Evolutionary conservation across 108 stramenopile genomes (phyloP).

Genomic region (Nannochloropsis oceanica): DNA sequence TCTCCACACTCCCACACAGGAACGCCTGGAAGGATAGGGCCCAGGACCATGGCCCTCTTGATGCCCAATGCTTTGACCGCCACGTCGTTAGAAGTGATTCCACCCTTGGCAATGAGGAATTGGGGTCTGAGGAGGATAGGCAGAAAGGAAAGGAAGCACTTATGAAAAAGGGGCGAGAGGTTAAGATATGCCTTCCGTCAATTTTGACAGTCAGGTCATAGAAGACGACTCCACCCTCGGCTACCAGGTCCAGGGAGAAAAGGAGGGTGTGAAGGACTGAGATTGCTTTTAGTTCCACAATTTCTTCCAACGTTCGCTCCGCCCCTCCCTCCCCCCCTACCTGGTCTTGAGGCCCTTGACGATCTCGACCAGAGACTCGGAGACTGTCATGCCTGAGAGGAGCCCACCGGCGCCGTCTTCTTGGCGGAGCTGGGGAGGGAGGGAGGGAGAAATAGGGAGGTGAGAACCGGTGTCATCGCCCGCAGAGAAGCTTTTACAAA

Average conservation of each 20-base stretch:
- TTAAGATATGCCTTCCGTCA: too few relatives aligned
- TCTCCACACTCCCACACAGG: conserved; percentile 31
- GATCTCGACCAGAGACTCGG: background rate
- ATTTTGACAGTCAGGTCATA: too few relatives aligned
- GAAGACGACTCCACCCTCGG: too few relatives aligned
- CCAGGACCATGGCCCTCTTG: conserved; percentile 33
- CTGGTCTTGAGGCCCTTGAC: background rate
- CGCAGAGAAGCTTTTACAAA: background rate
- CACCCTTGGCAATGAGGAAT: conserved; percentile 48
- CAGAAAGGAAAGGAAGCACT: too few relatives aligned
- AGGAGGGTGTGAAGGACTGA: too few relatives aligned
- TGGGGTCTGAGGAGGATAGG: background rate
- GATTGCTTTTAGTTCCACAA: too few relatives aligned
- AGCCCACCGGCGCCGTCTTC: conserved; percentile 15
- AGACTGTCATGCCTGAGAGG: conserved; percentile 1
- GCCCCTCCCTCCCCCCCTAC: background rate
- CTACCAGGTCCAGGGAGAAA: too few relatives aligned
- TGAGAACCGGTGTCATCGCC: too few relatives aligned
- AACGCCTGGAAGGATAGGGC: conserved; percentile 43
- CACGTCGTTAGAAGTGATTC: conserved; percentile 49
- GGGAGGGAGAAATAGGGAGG: background rate
- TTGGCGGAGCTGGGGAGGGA: background rate
- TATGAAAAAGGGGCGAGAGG: too few relatives aligned
- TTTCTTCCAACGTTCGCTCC: background rate
- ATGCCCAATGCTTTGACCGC: conserved; percentile 30